Evolutionary conservation across 352 stramenopile species (phyloP).

Genomic region (Pythium utonaiense): DNA sequence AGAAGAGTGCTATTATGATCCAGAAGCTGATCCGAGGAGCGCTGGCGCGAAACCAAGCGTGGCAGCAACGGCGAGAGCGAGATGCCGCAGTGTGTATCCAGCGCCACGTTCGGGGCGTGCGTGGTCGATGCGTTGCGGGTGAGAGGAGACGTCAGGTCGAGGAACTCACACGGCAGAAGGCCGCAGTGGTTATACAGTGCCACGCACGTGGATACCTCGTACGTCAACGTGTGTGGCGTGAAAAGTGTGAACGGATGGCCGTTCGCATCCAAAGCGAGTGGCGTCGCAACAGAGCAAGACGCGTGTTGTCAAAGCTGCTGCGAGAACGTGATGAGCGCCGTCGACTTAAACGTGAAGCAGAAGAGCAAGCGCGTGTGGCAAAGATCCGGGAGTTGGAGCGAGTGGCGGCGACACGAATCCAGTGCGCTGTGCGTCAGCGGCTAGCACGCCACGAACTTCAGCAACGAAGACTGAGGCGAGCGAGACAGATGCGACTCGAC

Average conservation of each 20-base stretch:
- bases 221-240: slow-evolving; percentile 14
- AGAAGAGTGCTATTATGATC: slow-evolving; percentile 32
- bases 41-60: not conserved
- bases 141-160: slow-evolving; percentile 2
- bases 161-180: slow-evolving; percentile 9
- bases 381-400: slow-evolving; percentile 1
- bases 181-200: slow-evolving; percentile 41
- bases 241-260: slow-evolving; percentile 2
- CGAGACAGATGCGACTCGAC: not conserved
- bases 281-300: slow-evolving; percentile 11
- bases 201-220: slow-evolving; percentile 31
- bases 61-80: not conserved
- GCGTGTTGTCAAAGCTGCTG: not conserved
- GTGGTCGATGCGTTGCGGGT: slow-evolving; percentile 7
- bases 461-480: not conserved
- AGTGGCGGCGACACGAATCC: slow-evolving; percentile 8
- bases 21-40: slow-evolving; percentile 32
- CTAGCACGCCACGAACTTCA: not conserved
- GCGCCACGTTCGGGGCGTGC: slow-evolving; percentile 26
- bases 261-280: slow-evolving; percentile 3
- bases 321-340: slow-evolving; percentile 5
- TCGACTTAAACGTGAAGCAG: not conserved
- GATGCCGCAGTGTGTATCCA: slow-evolving; percentile 41
- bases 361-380: not conserved
- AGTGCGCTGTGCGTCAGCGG: slow-evolving; percentile 14